These are phyloP conservation scores for Vicia sativa DNA, from an alignment of 306 rosid species.

Conservation along the genomic window DNA sequence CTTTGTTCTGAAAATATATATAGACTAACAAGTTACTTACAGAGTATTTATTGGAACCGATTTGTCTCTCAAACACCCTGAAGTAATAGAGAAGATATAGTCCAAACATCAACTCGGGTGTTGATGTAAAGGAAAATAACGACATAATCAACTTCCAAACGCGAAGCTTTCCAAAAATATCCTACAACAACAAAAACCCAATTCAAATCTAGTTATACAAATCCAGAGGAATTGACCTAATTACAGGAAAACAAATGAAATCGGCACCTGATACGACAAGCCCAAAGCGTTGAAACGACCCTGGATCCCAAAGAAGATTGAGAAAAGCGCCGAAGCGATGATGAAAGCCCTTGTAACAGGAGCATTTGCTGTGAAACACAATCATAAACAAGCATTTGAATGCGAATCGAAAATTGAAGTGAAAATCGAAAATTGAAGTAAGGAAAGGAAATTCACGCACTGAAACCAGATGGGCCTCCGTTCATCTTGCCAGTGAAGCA, in stretches of 20 bases:
- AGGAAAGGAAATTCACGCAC: slow-evolving; percentile 48
- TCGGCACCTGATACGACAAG: slow-evolving; percentile 78
- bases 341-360: slow-evolving; percentile 80
- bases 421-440: background rate
- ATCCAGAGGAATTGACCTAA: slow-evolving; percentile 26
- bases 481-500: slow-evolving; percentile 75
- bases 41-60: slow-evolving; percentile 90
- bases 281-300: slow-evolving; percentile 80
- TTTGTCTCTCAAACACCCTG: slow-evolving; percentile 98
- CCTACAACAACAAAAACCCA: slow-evolving; percentile 57
- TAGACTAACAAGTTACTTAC: slow-evolving; percentile 49
- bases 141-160: slow-evolving; percentile 84
- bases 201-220: slow-evolving; percentile 11
- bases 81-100: slow-evolving; percentile 88
- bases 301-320: slow-evolving; percentile 89
- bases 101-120: slow-evolving; percentile 96
- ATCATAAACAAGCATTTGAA: slow-evolving; percentile 40
- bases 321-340: slow-evolving; percentile 69
- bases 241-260: background rate
- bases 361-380: slow-evolving; percentile 80
- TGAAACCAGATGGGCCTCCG: slow-evolving; percentile 99
- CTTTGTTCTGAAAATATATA: slow-evolving; percentile 18
- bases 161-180: slow-evolving; percentile 76
- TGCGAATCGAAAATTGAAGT: slow-evolving; percentile 30
- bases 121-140: slow-evolving; percentile 79